Base-by-base conservation (phyloP, 164 flowering plant species). In the Dillenia turbinata region DNA sequence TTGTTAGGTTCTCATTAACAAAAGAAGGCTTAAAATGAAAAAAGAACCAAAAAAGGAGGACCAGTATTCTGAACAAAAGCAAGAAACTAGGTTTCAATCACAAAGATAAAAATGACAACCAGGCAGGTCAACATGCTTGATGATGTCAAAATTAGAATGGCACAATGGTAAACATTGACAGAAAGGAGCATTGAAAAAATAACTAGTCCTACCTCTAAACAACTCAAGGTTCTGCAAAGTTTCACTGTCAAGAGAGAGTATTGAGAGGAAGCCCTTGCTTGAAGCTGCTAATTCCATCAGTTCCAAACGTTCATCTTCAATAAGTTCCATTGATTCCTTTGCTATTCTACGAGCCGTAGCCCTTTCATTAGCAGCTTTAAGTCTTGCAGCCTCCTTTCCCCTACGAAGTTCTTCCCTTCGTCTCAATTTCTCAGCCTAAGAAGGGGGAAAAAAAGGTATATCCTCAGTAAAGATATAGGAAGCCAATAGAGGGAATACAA, bases 281-380 rank as follows among this genome's bases (percentile, higher is more conserved):
- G 81, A 70, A 6, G 84, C 87, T 57, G 96, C 96, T 59, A 93
- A 57, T 70, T 93, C 98, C 98, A 93, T 88, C 57, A 93, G 90
- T 66, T 93, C 98, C 77, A 93, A 65, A 10, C 85, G 88, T 64
- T 88, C 97, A 81, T 93, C 98, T 66, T 93, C 98, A 74, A 93
- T 78, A 60, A 88, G 84, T 66, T 90, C 98, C 81, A 75, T 78
- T 22, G 98, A 90, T 75, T 93, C 98, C 72, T 85, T 85, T 19
- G 98, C 97, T 71, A 90, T 82, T 71, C 77, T 83, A 44, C 98
- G 89, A 72, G 98, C 97, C 71, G 80, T 79, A 44, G 96, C 97
- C 72, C 88, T 87, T 61, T 83, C 92, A 75, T 75, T 85, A 54
- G 98, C 98, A 73, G 89, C 94, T 80, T 82, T 90, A 49, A 71